A percentile compares a stretch with the other conserved stretches of the same genome.
These are phyloP conservation scores for Monosporascus sp. DNA, from an alignment of 2,329 filamentous ascomycete genomes.

Conservation along the genomic window DNA sequence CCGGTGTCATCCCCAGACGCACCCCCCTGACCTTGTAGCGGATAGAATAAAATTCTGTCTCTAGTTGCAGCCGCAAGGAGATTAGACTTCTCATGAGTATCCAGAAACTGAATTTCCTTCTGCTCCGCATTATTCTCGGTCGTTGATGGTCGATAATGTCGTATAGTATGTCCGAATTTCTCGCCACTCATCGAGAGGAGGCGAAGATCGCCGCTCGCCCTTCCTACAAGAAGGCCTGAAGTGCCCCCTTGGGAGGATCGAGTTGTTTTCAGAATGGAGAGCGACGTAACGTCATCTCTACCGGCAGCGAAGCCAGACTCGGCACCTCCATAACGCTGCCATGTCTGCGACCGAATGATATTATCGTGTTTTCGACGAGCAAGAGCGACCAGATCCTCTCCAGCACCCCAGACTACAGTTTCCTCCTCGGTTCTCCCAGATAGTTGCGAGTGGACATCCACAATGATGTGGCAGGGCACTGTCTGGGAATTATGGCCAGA, in stretches of 20 bases:
- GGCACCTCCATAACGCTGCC: conserved; percentile 35
- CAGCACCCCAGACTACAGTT: conserved; percentile 44
- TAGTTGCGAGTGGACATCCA: conserved; percentile 38
- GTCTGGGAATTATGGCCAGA: conserved; percentile 22
- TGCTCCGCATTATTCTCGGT: conserved; percentile 10
- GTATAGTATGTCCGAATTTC: conserved; percentile 24
- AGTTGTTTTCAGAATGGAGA: conserved; percentile 37
- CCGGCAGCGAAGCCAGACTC: conserved; percentile 36
- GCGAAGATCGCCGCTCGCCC: conserved; percentile 45
- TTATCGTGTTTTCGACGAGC: conserved; percentile 26
- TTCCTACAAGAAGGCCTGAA: conserved; percentile 38
- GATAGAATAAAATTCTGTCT: conserved; percentile 30
- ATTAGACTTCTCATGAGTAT: conserved; percentile 21
- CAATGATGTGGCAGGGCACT: conserved; percentile 39
- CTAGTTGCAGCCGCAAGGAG: conserved; percentile 30
- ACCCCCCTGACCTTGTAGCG: conserved; percentile 13
- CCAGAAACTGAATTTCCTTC: conserved; percentile 30
- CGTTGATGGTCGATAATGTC: conserved; percentile 14
- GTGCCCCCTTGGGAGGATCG: conserved; percentile 9
- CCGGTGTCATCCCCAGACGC: not conserved
- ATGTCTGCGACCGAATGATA: conserved; percentile 18
- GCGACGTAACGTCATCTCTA: conserved; percentile 43
- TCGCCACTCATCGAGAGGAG: conserved; percentile 35
- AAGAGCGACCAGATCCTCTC: conserved; percentile 44
- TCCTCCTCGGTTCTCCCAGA: conserved; percentile 33